Evolutionary conservation across 139 green algal genomes (phyloP).

Genomic region (Micractinium sp.): DNA sequence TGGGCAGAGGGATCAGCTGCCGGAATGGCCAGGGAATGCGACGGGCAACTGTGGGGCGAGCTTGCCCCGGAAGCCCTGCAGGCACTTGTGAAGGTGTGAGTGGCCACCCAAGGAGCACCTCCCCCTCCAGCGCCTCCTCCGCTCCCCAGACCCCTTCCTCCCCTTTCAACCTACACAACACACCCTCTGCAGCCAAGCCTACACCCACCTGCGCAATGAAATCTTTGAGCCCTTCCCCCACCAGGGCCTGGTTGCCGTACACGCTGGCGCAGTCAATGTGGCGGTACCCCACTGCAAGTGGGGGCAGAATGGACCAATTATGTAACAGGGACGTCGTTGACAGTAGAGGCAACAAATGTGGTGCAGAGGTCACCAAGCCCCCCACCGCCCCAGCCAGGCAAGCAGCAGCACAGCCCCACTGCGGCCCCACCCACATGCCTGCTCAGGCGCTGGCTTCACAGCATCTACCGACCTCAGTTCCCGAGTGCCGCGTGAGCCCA

Average conservation of each 20-base stretch:
- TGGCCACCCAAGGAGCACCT: no score
- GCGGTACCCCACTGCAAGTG: conserved; percentile 66
- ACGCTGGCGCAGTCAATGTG: conserved; percentile 82
- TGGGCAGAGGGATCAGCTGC: no score
- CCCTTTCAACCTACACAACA: no score
- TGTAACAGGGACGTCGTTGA: not conserved
- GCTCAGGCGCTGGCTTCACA: not conserved
- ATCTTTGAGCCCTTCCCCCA: conserved; percentile 72
- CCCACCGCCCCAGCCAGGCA: not conserved
- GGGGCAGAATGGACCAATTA: not conserved
- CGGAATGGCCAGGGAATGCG: no score
- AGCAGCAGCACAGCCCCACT: not conserved
- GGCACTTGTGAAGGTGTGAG: no score
- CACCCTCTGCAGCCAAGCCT: no score
- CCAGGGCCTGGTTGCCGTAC: conserved; percentile 76
- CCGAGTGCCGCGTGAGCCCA: no score
- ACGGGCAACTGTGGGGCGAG: no score
- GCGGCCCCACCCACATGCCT: not conserved
- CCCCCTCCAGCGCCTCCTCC: not conserved
- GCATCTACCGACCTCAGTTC: not conserved
- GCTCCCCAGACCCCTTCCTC: not conserved
- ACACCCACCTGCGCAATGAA: conserved; percentile 47
- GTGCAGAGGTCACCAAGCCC: no score
- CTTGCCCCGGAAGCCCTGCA: no score
- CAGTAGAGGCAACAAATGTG: no score